Base-by-base conservation (phyloP, 1,284 basidiomycete genomes). In the Ustilago vetiveriae region DNA sequence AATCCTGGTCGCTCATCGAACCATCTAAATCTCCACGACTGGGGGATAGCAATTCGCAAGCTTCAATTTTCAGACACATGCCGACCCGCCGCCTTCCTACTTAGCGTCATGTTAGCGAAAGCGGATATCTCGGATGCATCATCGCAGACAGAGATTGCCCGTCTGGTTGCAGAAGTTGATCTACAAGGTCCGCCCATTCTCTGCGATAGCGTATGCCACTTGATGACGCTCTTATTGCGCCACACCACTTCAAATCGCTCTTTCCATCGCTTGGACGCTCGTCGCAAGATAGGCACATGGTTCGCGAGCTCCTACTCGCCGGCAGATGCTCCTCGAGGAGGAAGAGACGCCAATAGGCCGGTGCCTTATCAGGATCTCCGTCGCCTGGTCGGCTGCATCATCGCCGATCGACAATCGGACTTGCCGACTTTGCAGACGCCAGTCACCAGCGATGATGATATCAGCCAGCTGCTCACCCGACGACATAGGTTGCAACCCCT, bases 91-190 rank as follows among this genome's bases (percentile, higher is more conserved):
- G 66, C 66, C 2, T 56, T 51, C 17, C 36, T 69, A 23, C 58
- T 63, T 19, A 36, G 42, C 22, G 26, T 37, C 30, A 26, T 58
- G 35, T 42, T 59, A 7, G 32, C 41, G 6, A 55, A 17, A 36
- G 46, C 32, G 14, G 16, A 23, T 2, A 35, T 64, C 3, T 32
- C 59, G 0, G 48, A 64, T 0, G 17, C 45, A 21, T 27, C 10
- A 3, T 24, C 55, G 11, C 43, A 51, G 36, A n/a, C 59, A 38
- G 55, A 50, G 14, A 32, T 64, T 9, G 22, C 45, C 17, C 50
- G 54, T 7, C 32, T 69, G 26, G 42, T 69, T 16, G 50, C 55
- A 21, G 66, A 69, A n/a, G 46, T 64, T n/a, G 59, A 69, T 16
- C 40, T 64, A 16, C 66, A 69, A 35, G 66, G 66, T 10, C 66